phyloP scores from a whole-genome alignment of 2,329 filamentous ascomycete genomes.

The Ophiostoma ips region DNA sequence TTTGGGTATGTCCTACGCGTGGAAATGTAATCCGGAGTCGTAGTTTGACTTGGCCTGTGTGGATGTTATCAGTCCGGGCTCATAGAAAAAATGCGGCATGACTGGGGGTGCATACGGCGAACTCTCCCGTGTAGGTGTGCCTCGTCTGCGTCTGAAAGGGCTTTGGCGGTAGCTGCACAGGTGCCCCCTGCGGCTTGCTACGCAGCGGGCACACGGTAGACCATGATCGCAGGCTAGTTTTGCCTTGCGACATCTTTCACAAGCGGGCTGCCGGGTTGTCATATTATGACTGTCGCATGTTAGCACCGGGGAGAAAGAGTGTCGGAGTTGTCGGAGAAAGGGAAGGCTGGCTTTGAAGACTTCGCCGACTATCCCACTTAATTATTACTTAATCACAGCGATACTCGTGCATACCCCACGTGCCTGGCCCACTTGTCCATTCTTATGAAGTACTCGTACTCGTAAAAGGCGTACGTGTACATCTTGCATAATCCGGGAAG shows the following conservation, averaged over 20 bases:
- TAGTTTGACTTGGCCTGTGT: background rate
- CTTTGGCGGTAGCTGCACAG: background rate
- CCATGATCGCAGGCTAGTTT: background rate
- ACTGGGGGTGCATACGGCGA: background rate
- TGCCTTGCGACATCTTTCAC: slow-evolving; percentile 1
- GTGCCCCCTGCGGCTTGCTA: background rate
- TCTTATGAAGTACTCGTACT: too few relatives aligned
- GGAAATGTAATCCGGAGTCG: background rate
- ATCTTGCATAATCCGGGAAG: too few relatives aligned
- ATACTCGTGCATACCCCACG: too few relatives aligned
- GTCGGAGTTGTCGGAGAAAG: too few relatives aligned
- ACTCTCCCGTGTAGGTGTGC: background rate
- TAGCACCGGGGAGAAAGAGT: background rate
- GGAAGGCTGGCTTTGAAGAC: too few relatives aligned
- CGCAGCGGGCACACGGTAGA: background rate
- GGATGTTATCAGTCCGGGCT: background rate
- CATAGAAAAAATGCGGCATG: background rate
- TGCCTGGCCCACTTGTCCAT: too few relatives aligned
- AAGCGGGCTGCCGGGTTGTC: background rate
- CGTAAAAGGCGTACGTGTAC: too few relatives aligned
- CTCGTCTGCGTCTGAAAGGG: background rate
- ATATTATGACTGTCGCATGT: background rate
- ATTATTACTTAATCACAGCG: too few relatives aligned
- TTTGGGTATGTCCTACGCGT: background rate
- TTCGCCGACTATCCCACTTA: too few relatives aligned